Conservation (phyloP, 139 green algal species). For the Closterium sp. region DNA sequence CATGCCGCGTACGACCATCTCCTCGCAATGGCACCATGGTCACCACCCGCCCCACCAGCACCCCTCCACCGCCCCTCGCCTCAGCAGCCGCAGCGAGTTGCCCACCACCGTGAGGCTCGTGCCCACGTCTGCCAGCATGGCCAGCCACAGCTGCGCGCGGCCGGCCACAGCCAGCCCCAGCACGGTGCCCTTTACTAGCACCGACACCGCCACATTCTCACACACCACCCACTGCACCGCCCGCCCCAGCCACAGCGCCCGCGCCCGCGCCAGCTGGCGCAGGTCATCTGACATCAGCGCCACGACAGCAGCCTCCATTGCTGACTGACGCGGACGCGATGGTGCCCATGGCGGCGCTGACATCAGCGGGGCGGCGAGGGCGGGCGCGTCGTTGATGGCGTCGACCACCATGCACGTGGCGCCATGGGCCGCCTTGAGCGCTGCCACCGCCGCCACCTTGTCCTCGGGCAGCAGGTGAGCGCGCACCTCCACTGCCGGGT, state of each 20-base stretch:
- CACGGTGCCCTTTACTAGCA: slow-evolving; percentile 57
- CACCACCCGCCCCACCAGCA: not conserved
- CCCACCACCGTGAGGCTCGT: slow-evolving; percentile 61
- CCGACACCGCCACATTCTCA: slow-evolving; percentile 48
- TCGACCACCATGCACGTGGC: slow-evolving; percentile 63
- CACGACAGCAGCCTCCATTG: slow-evolving; percentile 72
- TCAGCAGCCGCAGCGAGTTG: slow-evolving; percentile 41
- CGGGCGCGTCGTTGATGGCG: slow-evolving; percentile 70
- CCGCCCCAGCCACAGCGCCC: slow-evolving; percentile 55
- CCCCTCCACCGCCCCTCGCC: not conserved
- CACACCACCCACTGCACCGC: slow-evolving; percentile 3
- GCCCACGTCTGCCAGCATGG: slow-evolving; percentile 66
- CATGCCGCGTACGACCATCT: too few species aligned
- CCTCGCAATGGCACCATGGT: too few species aligned
- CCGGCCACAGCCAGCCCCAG: slow-evolving; percentile 50
- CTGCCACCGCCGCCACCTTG: slow-evolving; percentile 53
- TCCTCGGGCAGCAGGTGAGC: slow-evolving; percentile 51
- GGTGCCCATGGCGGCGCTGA: slow-evolving; percentile 69
- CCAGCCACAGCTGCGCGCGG: slow-evolving; percentile 61
- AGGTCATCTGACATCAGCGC: slow-evolving; percentile 74
- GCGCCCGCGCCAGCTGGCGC: slow-evolving; percentile 48
- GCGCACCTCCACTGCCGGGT: slow-evolving; percentile 19
- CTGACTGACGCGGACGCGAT: slow-evolving; percentile 59
- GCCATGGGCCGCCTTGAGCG: slow-evolving; percentile 16
- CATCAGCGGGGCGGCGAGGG: slow-evolving; percentile 52